A percentile compares a stretch with the other conserved stretches of the same genome.
phyloP scores from a whole-genome alignment of 2,329 filamentous ascomycete genomes.

The Botrytis medusae region DNA sequence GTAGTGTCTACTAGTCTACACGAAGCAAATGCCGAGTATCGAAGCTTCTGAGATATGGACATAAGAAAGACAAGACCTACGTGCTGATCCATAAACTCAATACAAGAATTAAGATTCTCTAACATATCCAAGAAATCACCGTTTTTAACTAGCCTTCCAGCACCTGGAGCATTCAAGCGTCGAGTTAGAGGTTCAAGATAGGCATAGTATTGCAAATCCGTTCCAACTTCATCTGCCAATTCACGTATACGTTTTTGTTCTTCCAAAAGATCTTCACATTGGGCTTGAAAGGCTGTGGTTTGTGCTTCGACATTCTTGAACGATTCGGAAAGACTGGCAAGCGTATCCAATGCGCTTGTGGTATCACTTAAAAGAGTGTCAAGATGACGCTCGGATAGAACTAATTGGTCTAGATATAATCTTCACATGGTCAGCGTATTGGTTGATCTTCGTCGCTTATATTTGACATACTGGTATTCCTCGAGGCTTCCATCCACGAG shows the following conservation, averaged over 20 bases:
- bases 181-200: slow-evolving; percentile 90
- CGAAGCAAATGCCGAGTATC: neutral
- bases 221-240: slow-evolving; percentile 80
- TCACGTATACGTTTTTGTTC: slow-evolving; percentile 78
- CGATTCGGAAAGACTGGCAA: slow-evolving; percentile 78
- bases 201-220: slow-evolving; percentile 90
- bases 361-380: slow-evolving; percentile 77
- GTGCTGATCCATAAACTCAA: slow-evolving; percentile 88
- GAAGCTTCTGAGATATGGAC: neutral
- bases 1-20: neutral
- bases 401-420: slow-evolving; percentile 77
- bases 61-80: slow-evolving; percentile 48
- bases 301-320: slow-evolving; percentile 87
- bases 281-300: slow-evolving; percentile 87
- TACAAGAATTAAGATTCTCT: slow-evolving; percentile 80
- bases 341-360: slow-evolving; percentile 69
- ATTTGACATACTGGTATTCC: slow-evolving; percentile 69
- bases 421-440: slow-evolving; percentile 43
- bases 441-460: neutral
- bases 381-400: slow-evolving; percentile 78
- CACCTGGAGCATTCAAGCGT: slow-evolving; percentile 87
- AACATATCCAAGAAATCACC: slow-evolving; percentile 87
- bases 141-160: slow-evolving; percentile 79
- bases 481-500: slow-evolving; percentile 81
- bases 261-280: slow-evolving; percentile 82